Evolutionary conservation across 805 yeast genomes (phyloP), one percentile per base, ranked within the genome.

Genomic region (Starmerella khaoyaiensis): DNA sequence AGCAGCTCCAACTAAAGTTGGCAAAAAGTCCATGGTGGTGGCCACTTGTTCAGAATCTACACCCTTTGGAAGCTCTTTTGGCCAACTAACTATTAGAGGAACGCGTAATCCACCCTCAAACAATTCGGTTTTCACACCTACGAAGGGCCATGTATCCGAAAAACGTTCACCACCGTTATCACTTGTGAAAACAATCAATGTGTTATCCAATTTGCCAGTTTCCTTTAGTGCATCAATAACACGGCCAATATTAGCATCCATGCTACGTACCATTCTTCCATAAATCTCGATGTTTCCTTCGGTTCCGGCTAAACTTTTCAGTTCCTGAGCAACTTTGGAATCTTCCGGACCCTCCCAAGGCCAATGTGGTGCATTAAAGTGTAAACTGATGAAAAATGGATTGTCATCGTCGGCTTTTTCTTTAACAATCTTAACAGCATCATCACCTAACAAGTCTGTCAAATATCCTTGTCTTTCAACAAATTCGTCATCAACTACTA

Each of bases 291-390:
- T 52, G 18, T 71, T 58, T 0, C 76, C 76, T 2, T 77, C 77
- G 6, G 55, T 58, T 42, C 64, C 65, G 46, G 69, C 67, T 6
- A 54, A 42, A 4, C 72, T 72, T 37, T 60, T 59, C 50, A 72
- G 69, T 40, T 71, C 69, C 4, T 54, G 61, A 35, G 71, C 59
- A 6, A 59, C 50, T 5, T 66, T 67, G 33, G 53, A 53, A n/a
- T 44, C 50, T 25, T 46, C 40, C 5, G 76, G 76, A 1, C 78
- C 78, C 52, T 72, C 78, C 47, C 64, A 62, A 9, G 79, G 79
- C 78, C 79, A 73, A 49, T 72, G 78, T 3, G 78, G 79, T 1
- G 79, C 78, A 4, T 76, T 71, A 47, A 69, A 72, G 5, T 77
- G 72, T 39, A 73, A 55, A 18, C 60, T 53, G 3, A 73, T 71